Percentiles rank a stretch among this genome's conserved stretches.
These are phyloP conservation scores for Parascedosporium putredinis DNA, from an alignment of 2,329 filamentous ascomycete genomes.

Conservation along the genomic window DNA sequence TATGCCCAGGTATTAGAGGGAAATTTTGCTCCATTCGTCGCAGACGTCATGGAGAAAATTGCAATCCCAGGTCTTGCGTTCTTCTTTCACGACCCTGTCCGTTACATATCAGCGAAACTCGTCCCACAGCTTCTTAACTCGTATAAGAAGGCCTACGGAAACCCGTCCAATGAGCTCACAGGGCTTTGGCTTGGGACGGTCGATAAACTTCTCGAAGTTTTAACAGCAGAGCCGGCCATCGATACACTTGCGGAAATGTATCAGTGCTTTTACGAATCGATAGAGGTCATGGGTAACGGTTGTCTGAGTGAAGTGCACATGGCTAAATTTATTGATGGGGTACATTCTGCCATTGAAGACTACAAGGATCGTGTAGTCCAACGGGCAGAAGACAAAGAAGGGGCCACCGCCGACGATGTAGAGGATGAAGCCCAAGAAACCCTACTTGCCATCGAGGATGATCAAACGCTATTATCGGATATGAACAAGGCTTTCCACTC, in stretches of 20 bases:
- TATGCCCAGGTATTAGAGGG: conserved; percentile 94
- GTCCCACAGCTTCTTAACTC: conserved; percentile 88
- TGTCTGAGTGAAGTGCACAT: conserved; percentile 72
- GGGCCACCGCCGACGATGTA: conserved; percentile 67
- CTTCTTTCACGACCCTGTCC: conserved; percentile 98
- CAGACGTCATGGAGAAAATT: conserved; percentile 93
- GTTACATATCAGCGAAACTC: conserved; percentile 88
- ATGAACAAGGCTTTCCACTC: conserved; percentile 99
- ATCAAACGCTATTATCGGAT: conserved; percentile 90
- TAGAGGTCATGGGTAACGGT: conserved; percentile 84
- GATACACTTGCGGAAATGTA: conserved; percentile 98
- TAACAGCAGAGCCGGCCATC: conserved; percentile 87
- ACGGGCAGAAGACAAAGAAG: conserved; percentile 71
- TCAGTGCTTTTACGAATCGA: conserved; percentile 97
- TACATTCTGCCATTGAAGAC: conserved; percentile 77
- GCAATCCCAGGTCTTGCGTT: conserved; percentile 88
- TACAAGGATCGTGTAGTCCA: conserved; percentile 80
- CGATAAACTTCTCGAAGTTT: conserved; percentile 84
- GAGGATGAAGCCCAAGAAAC: conserved; percentile 84
- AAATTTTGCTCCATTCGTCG: conserved; percentile 82
- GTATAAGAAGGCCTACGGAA: conserved; percentile 85
- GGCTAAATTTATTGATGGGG: conserved; percentile 76
- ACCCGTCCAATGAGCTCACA: conserved; percentile 67
- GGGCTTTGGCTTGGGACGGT: conserved; percentile 77
- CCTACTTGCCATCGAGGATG: conserved; percentile 87